phyloP scores from a whole-genome alignment of 192 early-diverging fungal genomes.

The Backusella liffmaniae region DNA sequence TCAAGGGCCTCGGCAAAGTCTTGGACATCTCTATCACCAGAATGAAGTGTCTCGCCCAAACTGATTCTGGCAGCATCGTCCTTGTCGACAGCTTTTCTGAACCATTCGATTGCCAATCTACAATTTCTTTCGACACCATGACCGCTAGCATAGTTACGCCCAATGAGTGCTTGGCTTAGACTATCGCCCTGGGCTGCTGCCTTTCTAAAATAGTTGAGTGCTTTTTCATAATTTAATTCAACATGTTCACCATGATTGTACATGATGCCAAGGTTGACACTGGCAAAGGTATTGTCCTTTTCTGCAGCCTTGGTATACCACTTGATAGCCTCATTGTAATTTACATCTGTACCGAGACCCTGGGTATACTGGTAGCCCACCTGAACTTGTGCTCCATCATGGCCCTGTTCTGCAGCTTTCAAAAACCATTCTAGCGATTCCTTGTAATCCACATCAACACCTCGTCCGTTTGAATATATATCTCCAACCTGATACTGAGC shows the following conservation, averaged over 20 bases:
- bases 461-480: neutral
- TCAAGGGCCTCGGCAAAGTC: neutral
- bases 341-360: conserved; percentile 32
- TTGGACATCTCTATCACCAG: neutral
- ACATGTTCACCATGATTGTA: neutral
- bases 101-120: neutral
- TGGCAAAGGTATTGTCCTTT: conserved; percentile 53
- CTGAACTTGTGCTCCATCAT: conserved; percentile 49
- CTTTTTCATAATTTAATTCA: conserved; percentile 14
- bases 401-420: conserved; percentile 61
- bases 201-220: conserved; percentile 58
- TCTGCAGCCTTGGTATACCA: conserved; percentile 27
- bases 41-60: neutral
- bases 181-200: conserved; percentile 58
- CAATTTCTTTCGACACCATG: neutral
- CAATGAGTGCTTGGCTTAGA: neutral
- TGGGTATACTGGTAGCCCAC: conserved; percentile 48
- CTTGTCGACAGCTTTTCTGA: neutral
- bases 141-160: neutral
- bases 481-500: conserved; percentile 43
- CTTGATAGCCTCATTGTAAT: conserved; percentile 22
- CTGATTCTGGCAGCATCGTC: neutral
- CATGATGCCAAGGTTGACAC: conserved; percentile 32
- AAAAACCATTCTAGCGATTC: conserved; percentile 62
- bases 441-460: conserved; percentile 34